Base-by-base conservation (phyloP, 2,329 filamentous ascomycete genomes). In the Periconia macrospinosa region DNA sequence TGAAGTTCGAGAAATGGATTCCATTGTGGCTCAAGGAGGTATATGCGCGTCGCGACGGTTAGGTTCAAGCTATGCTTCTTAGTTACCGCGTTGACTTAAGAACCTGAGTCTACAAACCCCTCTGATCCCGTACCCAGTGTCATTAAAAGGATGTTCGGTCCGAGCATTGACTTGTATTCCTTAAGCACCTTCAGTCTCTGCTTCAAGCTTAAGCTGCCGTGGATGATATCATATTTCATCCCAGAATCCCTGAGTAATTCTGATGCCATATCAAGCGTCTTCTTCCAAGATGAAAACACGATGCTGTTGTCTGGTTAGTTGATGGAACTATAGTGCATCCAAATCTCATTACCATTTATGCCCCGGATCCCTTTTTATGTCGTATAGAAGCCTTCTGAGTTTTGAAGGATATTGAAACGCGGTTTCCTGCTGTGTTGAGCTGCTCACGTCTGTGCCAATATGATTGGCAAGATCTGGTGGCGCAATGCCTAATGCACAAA, bases 231-330 rank as follows among this genome's bases (percentile, higher is more conserved):
- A 47, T 58, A 69, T 1, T 27, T 35, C 3, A 83, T 73, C 0
- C 46, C 49, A 0, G 65, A 60, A 15, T 74, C 50, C 0, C 68
- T 53, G 0, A 83, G 63, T 0, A 73, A 76, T 1, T 52, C 57
- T 47, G 79, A 67, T 0, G 82, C 67, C 1, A 81, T 52, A 41
- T 82, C 75, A 1, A 83, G 76, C 0, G 75, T 81, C 11, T 74
- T 59, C 15, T 76, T 75, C 81, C 81, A 83, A 0, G 67, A 77
- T 0, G 80, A 82, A 50, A 83, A 83, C 0, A 83, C 74, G 13
- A 83, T 70, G 47, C 80, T 83, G 23, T 5, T 1, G 1, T 0
- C 33, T n/a, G 15, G 5, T 37, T n/a, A 37, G 33, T 13, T 27
- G 23, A 27, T 27, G 23, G 33, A 37, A 3, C 15, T 37, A 14